These are phyloP conservation scores for Pseudoperonospora humuli DNA, from an alignment of 352 stramenopile genomes.

Conservation along the genomic window DNA sequence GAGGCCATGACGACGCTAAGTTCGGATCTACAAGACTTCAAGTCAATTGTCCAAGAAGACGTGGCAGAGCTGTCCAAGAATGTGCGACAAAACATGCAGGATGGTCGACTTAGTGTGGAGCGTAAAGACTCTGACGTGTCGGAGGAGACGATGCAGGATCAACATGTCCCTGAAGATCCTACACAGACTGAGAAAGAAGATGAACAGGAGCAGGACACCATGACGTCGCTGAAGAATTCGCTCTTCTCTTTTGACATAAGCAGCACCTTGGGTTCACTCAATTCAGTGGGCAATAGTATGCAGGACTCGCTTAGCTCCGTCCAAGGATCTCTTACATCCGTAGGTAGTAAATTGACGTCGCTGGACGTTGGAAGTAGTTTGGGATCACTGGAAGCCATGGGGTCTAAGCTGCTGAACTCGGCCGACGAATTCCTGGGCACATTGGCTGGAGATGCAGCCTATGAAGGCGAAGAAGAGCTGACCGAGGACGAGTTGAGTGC, in stretches of 20 bases:
- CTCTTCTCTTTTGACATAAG: constrained; percentile 50
- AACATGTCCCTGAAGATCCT: constrained; percentile 1
- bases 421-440: constrained; percentile 56
- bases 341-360: constrained; percentile 26
- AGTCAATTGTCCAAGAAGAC: constrained; percentile 59
- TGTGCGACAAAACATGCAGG: constrained; percentile 45
- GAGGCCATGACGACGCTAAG: constrained; percentile 68
- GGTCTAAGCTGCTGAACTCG: constrained; percentile 61
- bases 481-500: constrained; percentile 34
- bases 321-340: constrained; percentile 26
- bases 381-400: constrained; percentile 45
- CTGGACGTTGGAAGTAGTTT: constrained; percentile 26
- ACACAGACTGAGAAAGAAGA: constrained; percentile 1
- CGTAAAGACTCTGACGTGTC: constrained; percentile 21
- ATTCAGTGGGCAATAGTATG: constrained; percentile 27
- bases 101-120: constrained; percentile 35
- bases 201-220: constrained; percentile 5
- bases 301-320: constrained; percentile 25
- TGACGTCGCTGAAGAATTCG: constrained; percentile 27
- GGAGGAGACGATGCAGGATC: constrained; percentile 5
- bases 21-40: constrained; percentile 66
- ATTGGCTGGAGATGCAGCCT: constrained; percentile 23
- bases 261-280: constrained; percentile 23
- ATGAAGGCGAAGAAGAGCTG: constrained; percentile 26
- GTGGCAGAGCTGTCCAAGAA: constrained; percentile 52